Percentiles rank a stretch among this genome's conserved stretches.
Conservation (phyloP, 352 stramenopile genomes). For the Paralagenidium karlingii region DNA sequence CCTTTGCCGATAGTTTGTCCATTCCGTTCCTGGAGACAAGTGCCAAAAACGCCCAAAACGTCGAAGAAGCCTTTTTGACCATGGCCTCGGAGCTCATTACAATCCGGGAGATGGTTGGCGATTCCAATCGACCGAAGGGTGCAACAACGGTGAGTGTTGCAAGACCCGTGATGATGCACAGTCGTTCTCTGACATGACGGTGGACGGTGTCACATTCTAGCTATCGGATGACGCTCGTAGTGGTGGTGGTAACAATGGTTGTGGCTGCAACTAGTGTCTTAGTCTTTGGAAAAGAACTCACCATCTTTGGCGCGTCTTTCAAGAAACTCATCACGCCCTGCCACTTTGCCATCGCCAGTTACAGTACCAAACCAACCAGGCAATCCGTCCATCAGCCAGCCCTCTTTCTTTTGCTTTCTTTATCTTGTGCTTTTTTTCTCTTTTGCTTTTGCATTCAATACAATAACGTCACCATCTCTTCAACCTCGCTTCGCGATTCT, state of each 20-base stretch:
- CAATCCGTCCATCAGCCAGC: too few species aligned
- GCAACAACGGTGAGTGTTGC: constrained; percentile 26
- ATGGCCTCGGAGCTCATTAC: constrained; percentile 88
- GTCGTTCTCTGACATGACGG: neutral
- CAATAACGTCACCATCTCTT: too few species aligned
- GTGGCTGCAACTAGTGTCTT: constrained; percentile 22
- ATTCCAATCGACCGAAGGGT: constrained; percentile 46
- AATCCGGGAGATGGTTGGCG: constrained; percentile 80
- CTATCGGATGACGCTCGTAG: constrained; percentile 13
- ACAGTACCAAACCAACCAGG: too few species aligned
- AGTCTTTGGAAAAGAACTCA: too few species aligned
- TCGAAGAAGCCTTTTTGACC: constrained; percentile 88
- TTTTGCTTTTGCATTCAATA: too few species aligned
- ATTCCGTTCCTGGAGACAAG: constrained; percentile 85
- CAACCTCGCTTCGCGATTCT: too few species aligned
- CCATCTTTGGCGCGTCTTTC: too few species aligned
- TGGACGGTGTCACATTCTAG: constrained; percentile 1
- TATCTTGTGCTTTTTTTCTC: too few species aligned
- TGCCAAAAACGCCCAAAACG: constrained; percentile 83
- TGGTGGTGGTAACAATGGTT: constrained; percentile 8
- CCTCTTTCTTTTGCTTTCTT: too few species aligned
- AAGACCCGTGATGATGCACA: neutral
- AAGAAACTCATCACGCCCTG: too few species aligned
- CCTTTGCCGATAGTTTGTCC: constrained; percentile 77
- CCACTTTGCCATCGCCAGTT: too few species aligned